Conservation (phyloP, 257 asterid species). For the Nicotiana attenuata region DNA sequence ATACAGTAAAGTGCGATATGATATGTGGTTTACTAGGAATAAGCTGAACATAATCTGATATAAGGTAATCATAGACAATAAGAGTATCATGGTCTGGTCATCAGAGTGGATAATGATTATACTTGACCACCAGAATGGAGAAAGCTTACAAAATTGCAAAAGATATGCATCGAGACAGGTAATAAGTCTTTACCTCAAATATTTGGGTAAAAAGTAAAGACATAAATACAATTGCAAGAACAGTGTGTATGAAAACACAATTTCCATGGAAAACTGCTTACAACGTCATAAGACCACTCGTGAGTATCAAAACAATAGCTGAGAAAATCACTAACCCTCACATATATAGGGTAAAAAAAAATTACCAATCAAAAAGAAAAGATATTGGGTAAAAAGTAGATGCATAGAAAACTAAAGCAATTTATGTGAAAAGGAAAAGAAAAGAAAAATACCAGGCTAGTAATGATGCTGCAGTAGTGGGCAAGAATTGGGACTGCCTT, state of each 20-base stretch:
- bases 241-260: neutral
- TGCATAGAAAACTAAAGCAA: neutral
- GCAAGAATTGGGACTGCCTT: constrained; percentile 80
- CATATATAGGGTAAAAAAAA: neutral
- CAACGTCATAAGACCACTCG: neutral
- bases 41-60: neutral
- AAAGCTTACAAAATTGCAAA: neutral
- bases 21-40: neutral
- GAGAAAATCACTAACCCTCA: neutral
- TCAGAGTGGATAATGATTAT: neutral
- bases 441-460: constrained; percentile 63
- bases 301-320: neutral
- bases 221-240: neutral
- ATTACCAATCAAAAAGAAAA: too few species aligned
- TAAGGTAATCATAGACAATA: neutral
- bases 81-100: neutral
- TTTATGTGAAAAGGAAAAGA: neutral
- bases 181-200: neutral
- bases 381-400: neutral
- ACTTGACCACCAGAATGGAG: neutral
- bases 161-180: neutral
- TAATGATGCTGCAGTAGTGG: constrained; percentile 94
- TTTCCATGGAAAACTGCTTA: neutral
- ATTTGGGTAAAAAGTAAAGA: neutral
- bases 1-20: neutral